Evolutionary conservation across 129 eudicot species (phyloP), one percentile per base, ranked within the genome.

Genomic region (Deinandra increscens): DNA sequence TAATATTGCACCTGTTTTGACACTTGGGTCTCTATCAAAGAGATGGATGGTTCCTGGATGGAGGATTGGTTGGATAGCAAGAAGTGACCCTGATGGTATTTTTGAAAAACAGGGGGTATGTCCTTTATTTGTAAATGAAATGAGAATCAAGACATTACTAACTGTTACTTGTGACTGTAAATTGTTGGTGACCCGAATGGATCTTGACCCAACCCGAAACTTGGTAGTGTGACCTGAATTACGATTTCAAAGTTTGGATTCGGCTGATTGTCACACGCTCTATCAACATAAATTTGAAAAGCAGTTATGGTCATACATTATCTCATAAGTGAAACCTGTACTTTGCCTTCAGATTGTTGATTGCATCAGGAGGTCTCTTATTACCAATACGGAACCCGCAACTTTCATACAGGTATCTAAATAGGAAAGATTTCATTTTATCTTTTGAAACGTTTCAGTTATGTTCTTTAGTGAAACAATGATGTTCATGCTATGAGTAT

Each of bases 11-110:
- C 91, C 91, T 53, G 81, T 85, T 64, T 62, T 85, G 36, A 85
- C 91, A 7, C 72, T 85, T 8, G 91, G 91, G 33, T 74, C 87
- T 39, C 29, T 85, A 65, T 85, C 91, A 66, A 85, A 85, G 73
- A 75, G 84, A 71, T 82, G 91, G 91, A 66, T 82, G 39, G 77
- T 85, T 61, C 91, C 91, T 15, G 91, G 91, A 12, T 85, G 91
- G 91, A 74, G 91, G 39, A 59, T 82, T 33, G 87, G 91, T 42
- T 85, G 91, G 91, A 74, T 85, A 17, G 74, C 81, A 4, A 69
- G 58, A 73, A 79, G 22, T 31, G 91, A 85, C 58, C 82, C 81
- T 13, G 56, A 65, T 65, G 85, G 81, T 66, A 55, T 85, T 71
- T 44, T 85, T 72, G 71, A 77, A 44, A 75, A 76, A 60, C 59